These are phyloP conservation scores for Penicillium arizonense DNA, from an alignment of 495 filamentous ascomycete species.

Conservation along the genomic window DNA sequence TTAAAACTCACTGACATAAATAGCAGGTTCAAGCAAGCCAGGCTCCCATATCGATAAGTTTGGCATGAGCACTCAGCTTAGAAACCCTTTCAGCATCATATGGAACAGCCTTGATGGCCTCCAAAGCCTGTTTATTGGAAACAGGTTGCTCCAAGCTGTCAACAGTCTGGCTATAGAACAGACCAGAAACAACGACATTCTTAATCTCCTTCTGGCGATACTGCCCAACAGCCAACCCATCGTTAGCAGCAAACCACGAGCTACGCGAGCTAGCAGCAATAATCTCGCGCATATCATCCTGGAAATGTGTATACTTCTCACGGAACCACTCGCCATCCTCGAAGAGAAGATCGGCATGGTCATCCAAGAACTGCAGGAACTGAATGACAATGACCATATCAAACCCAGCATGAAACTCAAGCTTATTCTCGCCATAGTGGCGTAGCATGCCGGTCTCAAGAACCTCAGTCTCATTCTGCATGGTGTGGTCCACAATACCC, in stretches of 20 bases:
- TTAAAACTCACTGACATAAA: too few species aligned
- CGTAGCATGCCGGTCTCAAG: constrained; percentile 12
- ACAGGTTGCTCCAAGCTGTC: background rate
- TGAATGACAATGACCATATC: constrained; percentile 35
- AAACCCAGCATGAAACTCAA: constrained; percentile 22
- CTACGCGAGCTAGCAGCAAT: constrained; percentile 29
- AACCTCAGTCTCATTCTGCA: constrained; percentile 2
- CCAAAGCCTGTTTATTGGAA: background rate
- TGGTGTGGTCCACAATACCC: constrained; percentile 7
- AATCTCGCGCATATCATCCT: constrained; percentile 26
- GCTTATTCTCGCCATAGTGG: constrained; percentile 8
- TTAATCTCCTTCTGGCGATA: constrained; percentile 8
- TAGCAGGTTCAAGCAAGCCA: too few species aligned
- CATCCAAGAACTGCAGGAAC: constrained; percentile 35
- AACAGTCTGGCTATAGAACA: background rate
- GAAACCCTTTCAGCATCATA: too few species aligned
- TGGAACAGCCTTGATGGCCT: background rate
- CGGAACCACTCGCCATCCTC: constrained; percentile 9
- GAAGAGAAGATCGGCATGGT: constrained; percentile 31
- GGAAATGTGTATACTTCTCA: constrained; percentile 8
- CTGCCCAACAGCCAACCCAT: constrained; percentile 14
- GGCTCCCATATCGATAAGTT: too few species aligned
- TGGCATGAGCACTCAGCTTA: too few species aligned
- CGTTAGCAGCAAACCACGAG: constrained; percentile 28
- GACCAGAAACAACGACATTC: background rate